Base-by-base conservation (phyloP, 1,284 basidiomycete genomes). In the Schizopora paradoxa region DNA sequence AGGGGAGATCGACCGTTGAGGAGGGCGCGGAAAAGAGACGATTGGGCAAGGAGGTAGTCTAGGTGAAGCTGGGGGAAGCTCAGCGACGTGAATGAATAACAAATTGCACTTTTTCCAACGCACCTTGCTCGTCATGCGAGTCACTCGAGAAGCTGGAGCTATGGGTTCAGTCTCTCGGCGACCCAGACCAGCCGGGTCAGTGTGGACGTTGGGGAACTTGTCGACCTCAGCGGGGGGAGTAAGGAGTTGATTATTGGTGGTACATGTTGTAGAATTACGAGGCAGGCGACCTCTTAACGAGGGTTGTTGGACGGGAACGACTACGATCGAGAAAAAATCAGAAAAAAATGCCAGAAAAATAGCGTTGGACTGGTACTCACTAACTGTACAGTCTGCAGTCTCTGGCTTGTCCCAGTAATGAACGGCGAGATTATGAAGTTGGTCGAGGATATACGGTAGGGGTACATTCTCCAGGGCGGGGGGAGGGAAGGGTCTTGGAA, bases 41-140 rank as follows among this genome's bases (percentile, higher is more conserved):
- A 88, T 56, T 86, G 82, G n/a, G 82, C 74, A 10, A 76, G 77
- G 35, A 89, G 70, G 56, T 79, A 84, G 58, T 83, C 82, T 53
- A 76, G 72, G 56, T 89, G 86, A 22, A 88, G 65, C 86, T 87
- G 52, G 22, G 22, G 45, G 43, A 21, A 25, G 11, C 36, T 43
- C 36, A 43, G 35, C 46, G 44, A 38, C 31, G 44, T 55, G 36
- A 51, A 35, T 14, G 19, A 38, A 11, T 14, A 18, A 39, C 51
- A 4, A 44, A 50, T 14, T 27, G 13, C 18, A 16, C 6, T 2
- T 18, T 4, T 10, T 6, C 11, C 4, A 19, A 64, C 76, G 6
- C 50, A 86, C 84, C 60, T 76, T 76, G 55, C 87, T 67, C 32
- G 76, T 72, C 59, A 85, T 70, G 33, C 73, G 74, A 22, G 74